Evolutionary conservation across 768 basidiomycete species (phyloP), one percentile per base, ranked within the genome.

Genomic region (Lentinula edodes): DNA sequence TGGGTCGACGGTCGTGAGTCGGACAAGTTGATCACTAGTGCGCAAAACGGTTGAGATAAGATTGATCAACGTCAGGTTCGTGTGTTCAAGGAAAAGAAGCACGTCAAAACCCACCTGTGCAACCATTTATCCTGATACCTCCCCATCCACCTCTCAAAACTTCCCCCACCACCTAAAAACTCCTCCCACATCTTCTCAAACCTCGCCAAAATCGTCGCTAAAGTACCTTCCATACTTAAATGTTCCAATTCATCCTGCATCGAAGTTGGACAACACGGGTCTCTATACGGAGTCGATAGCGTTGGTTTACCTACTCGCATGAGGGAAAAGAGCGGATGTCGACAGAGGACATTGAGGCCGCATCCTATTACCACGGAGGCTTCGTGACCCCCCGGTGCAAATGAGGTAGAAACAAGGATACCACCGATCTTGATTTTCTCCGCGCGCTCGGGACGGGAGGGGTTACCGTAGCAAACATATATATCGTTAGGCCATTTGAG

Each of bases 401-500:
- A 56, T 6, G 39, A 23, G 23, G 39, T 56, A 7, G 55, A 56
- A 38, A 99, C 92, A 23, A 98, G 75, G 16, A 98, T 88, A 0
- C 97, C 96, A 0, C 96, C 96, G 39, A 98, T 76, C 73, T 99
- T 98, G 73, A 82, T 87, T 61, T 73, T 73, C 65, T 84, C 83
- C 18, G 75, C 75, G 5, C 75, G 76, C 2, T 71, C 76, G 3
- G 71, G 74, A 8, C 46, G 46, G 6, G 46, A 9, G 23, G 38
- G 38, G 38, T 77, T 84, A 43, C 80, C 76, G 43, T 32, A 51
- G 16, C 86, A 79, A 1, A 87, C 90, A 67, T 98, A 98, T 4
- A 99, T 77, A 67, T 98, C 97, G 68, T 98, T 98, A 18, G 96
- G 97, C 97, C 97, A 98, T 72, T 98, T 98, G 28, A 98, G 76